Base-by-base conservation (phyloP, 495 filamentous ascomycete species). In the Aspergillus sparsus region DNA sequence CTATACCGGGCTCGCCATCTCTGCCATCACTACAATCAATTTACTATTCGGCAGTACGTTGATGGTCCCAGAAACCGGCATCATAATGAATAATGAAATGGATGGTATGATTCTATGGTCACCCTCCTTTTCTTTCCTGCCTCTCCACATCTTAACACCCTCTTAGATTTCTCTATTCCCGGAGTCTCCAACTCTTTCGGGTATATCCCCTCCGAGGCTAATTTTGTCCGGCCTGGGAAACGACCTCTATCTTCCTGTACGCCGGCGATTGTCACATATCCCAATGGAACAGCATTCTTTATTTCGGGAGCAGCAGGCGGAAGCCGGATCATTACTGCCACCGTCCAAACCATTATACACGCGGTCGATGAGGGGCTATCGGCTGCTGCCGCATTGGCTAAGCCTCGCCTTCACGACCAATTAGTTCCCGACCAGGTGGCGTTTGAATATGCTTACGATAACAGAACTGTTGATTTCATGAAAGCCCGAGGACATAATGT, bases 71-170 rank as follows among this genome's bases (percentile, higher is more conserved):
- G 86, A 92, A 65, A 94, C 91, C 0, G 87, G 87, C 35, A 83
- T 97, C 51, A 89, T 96, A 49, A 89, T 93, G 86, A 97, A 97
- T 71, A 86, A 96, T 67, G 90, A 96, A 68, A 96, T 96, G 92
- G 89, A 96, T 68, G 90, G 89, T 82, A 71, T 62, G 65, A 2
- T 21, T 9, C 21, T 37, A n/a, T 18, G 11, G 7, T 47, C 12
- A 10, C 33, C 15, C 47, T 37, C 49, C 10, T 42, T 11, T 47
- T 16, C 36, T 36, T 5, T 12, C 37, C 13, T 27, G 32, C 3
- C 13, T 39, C 6, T n/a, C 39, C 53, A 42, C 46, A 34, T 13
- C 13, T 37, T 18, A 50, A 36, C 27, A 35, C 21, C 21, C 21
- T 27, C 21, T 27, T 58, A 75, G 82, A 86, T 60, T 93, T 93